phyloP scores from a whole-genome alignment of 768 basidiomycete species.

The Russula abietina region DNA sequence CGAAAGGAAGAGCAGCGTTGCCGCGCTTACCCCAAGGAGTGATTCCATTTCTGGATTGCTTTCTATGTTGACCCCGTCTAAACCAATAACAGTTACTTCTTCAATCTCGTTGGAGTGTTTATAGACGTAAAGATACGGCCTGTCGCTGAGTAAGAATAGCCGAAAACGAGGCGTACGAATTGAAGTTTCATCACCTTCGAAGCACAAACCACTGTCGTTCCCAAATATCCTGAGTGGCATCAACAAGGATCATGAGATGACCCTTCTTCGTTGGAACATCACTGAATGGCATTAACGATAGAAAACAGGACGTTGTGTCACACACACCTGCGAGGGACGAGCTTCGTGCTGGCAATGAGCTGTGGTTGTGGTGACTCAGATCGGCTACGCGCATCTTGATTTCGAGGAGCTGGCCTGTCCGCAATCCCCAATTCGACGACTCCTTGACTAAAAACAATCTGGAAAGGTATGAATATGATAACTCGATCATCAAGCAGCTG shows the following conservation, averaged over 20 bases:
- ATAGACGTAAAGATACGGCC: slow-evolving; percentile 89
- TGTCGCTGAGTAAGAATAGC: slow-evolving; percentile 30
- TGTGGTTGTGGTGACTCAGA: slow-evolving; percentile 62
- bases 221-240: slow-evolving; percentile 81
- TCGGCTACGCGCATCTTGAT: slow-evolving; percentile 34
- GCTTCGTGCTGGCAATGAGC: slow-evolving; percentile 64
- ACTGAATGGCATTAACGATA: slow-evolving; percentile 36
- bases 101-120: slow-evolving; percentile 78
- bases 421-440: slow-evolving; percentile 52
- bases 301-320: not conserved
- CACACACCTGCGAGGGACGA: slow-evolving; percentile 65
- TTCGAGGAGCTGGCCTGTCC: slow-evolving; percentile 30
- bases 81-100: slow-evolving; percentile 76
- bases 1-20: not conserved
- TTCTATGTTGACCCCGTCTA: slow-evolving; percentile 79
- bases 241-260: slow-evolving; percentile 67
- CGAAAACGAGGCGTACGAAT: not conserved
- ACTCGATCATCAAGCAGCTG: not conserved
- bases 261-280: slow-evolving; percentile 84
- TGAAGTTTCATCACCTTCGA: slow-evolving; percentile 48
- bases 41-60: slow-evolving; percentile 80
- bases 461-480: slow-evolving; percentile 24
- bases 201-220: slow-evolving; percentile 82
- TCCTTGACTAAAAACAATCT: slow-evolving; percentile 79
- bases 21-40: slow-evolving; percentile 57